Conservation (phyloP, 805 yeast species). For the Suhomyces tanzawaensis region DNA sequence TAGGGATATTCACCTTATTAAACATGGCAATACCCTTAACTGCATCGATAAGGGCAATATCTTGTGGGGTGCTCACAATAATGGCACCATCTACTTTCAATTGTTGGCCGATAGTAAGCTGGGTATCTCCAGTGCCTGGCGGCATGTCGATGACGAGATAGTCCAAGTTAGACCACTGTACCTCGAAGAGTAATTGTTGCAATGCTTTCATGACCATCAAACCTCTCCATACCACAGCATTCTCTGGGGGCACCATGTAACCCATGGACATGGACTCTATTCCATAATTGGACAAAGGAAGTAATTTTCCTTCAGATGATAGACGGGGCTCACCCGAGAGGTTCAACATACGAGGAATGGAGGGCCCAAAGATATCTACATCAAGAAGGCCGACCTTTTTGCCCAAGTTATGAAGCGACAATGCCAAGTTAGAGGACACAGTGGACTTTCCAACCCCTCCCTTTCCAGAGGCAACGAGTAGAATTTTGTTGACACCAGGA, state of each 20-base stretch:
- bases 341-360: slow-evolving; percentile 70
- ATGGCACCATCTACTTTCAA: slow-evolving; percentile 76
- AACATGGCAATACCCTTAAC: slow-evolving; percentile 80
- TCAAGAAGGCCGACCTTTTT: slow-evolving; percentile 68
- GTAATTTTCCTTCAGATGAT: slow-evolving; percentile 48
- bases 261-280: slow-evolving; percentile 90
- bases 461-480: slow-evolving; percentile 72
- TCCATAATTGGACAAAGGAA: slow-evolving; percentile 73
- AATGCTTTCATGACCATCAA: slow-evolving; percentile 83
- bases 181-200: slow-evolving; percentile 80
- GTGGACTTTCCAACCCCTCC: slow-evolving; percentile 86
- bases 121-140: slow-evolving; percentile 90
- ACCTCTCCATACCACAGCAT: slow-evolving; percentile 84
- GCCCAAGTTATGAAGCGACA: slow-evolving; percentile 54
- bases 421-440: slow-evolving; percentile 65
- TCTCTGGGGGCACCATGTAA: slow-evolving; percentile 61
- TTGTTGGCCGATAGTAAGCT: slow-evolving; percentile 77
- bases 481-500: slow-evolving; percentile 57
- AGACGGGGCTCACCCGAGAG: slow-evolving; percentile 68
- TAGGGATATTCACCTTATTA: slow-evolving; percentile 65
- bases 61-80: slow-evolving; percentile 84
- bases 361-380: slow-evolving; percentile 84
- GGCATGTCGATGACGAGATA: slow-evolving; percentile 79
- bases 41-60: slow-evolving; percentile 77
- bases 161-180: slow-evolving; percentile 69